Evolutionary conservation across 2,329 filamentous ascomycete species (phyloP), one percentile per base, ranked within the genome.

Genomic region (Diplodia intermedia): DNA sequence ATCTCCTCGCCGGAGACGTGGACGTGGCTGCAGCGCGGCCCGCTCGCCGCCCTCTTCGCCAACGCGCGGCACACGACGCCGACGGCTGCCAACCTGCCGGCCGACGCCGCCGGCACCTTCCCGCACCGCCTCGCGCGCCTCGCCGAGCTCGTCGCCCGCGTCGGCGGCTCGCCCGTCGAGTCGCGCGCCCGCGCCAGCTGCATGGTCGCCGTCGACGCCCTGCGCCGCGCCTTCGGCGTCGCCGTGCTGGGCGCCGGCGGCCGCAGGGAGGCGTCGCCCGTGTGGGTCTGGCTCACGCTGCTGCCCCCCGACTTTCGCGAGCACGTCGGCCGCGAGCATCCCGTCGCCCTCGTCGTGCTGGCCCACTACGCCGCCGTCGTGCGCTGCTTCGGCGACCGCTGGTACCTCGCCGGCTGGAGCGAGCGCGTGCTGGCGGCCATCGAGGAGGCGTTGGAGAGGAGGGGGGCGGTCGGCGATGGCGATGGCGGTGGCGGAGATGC

Each of bases 261-360:
- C 23, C 11, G 20, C 18, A 1, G 5, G 9, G 33, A 40, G n/a
- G 54, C 23, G 18, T 49, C 20, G 23, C 15, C 43, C 33, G 20
- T 65, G 15, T 43, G 36, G 62, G 9, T 38, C 1, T 55, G 49
- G 62, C 43, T 40, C 15, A 31, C 50, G n/a, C 7, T 36, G 6
- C 31, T 65, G 36, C 62, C 62, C 5, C 6, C 26, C 14, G 52
- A 65, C 23, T 65, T 65, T 18, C 31, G 49, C 26, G 62, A 55
- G 3, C 40, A 29, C n/a, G 47, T 65, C 36, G 23, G 18, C 15
- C 4, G 6, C 7, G 18, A 12, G 1, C 26, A 47, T 7, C 52
- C 62, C 4, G 52, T 65, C 4, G 62, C 62, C 3, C 38, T 65
- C 3, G 14, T 65, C 20, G 14, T 65, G 7, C 33, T 65, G 7